Percentiles rank a stretch among this genome's conserved stretches.
These are phyloP conservation scores for Boletus coccyginus DNA, from an alignment of 768 basidiomycete species.

Conservation along the genomic window DNA sequence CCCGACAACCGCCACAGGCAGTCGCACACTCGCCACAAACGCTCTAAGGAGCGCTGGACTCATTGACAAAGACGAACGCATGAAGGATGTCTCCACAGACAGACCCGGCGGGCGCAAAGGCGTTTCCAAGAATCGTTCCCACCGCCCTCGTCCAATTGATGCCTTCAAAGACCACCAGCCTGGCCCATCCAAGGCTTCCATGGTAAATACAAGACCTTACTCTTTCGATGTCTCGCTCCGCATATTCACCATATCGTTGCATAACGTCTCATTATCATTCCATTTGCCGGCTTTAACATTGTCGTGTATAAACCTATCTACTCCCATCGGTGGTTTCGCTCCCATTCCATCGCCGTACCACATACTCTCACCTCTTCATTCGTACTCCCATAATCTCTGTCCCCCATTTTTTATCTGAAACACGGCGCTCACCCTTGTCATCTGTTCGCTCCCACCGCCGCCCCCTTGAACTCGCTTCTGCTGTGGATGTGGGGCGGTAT, in stretches of 20 bases:
- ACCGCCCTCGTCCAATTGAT: constrained; percentile 61
- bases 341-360: constrained; percentile 11
- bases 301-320: constrained; percentile 18
- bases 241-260: constrained; percentile 28
- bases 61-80: constrained; percentile 71
- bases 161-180: constrained; percentile 47
- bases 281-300: constrained; percentile 13
- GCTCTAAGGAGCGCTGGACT: constrained; percentile 71
- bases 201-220: constrained; percentile 64
- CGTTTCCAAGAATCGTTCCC: constrained; percentile 55
- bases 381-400: constrained; percentile 8
- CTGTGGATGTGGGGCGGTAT: constrained; percentile 18
- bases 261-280: constrained; percentile 20
- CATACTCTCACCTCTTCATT: constrained; percentile 2
- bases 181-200: constrained; percentile 47
- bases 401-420: constrained; percentile 16
- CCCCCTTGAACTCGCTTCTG: constrained; percentile 19
- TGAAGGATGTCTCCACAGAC: constrained; percentile 64
- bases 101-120: constrained; percentile 75
- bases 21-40: constrained; percentile 55
- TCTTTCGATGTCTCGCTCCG: constrained; percentile 21
- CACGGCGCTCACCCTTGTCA: constrained; percentile 38
- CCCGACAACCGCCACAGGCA: constrained; percentile 55
- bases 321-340: constrained; percentile 11
- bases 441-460: constrained; percentile 30